These are phyloP conservation scores for Carex parvula DNA, from an alignment of 176 grass and related monocot species.

Conservation along the genomic window DNA sequence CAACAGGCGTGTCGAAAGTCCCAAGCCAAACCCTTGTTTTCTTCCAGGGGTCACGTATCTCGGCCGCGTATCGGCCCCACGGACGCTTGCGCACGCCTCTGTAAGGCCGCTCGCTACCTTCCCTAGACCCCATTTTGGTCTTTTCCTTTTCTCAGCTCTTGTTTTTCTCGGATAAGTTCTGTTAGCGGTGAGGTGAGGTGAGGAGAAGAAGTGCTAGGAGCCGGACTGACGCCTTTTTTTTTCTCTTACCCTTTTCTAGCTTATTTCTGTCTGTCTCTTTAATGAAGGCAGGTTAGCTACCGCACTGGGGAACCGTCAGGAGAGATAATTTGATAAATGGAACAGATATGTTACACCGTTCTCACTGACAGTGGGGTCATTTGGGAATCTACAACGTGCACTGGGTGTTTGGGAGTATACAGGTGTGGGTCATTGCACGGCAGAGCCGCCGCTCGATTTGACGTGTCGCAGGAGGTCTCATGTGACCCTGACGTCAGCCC, in stretches of 20 bases:
- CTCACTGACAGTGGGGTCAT: conserved; percentile 33
- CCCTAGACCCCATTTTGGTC: conserved; percentile 6
- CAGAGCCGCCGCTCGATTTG: conserved; percentile 80
- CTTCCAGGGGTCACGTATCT: conserved; percentile 94
- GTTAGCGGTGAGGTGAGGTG: not conserved
- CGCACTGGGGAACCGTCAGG: conserved; percentile 31
- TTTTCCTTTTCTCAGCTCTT: not conserved
- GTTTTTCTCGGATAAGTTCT: not conserved
- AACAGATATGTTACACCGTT: not conserved
- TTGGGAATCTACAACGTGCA: not conserved
- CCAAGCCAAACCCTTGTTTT: conserved; percentile 96
- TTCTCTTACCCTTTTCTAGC: conserved; percentile 3
- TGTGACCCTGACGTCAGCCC: conserved; percentile 73
- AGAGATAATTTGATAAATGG: not conserved
- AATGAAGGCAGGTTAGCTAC: conserved; percentile 35
- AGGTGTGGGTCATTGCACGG: conserved; percentile 20
- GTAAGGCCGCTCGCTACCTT: conserved; percentile 41
- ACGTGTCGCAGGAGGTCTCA: conserved; percentile 48
- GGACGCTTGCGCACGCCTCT: conserved; percentile 85
- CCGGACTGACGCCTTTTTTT: not conserved
- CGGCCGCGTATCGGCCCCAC: conserved; percentile 91
- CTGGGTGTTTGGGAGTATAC: conserved; percentile 9
- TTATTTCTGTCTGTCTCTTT: conserved; percentile 26
- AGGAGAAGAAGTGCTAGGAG: not conserved
- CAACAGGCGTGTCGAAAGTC: conserved; percentile 85